These are phyloP conservation scores for Xylariomycetidae sp. DNA, from an alignment of 2,329 filamentous ascomycete species.

Conservation along the genomic window DNA sequence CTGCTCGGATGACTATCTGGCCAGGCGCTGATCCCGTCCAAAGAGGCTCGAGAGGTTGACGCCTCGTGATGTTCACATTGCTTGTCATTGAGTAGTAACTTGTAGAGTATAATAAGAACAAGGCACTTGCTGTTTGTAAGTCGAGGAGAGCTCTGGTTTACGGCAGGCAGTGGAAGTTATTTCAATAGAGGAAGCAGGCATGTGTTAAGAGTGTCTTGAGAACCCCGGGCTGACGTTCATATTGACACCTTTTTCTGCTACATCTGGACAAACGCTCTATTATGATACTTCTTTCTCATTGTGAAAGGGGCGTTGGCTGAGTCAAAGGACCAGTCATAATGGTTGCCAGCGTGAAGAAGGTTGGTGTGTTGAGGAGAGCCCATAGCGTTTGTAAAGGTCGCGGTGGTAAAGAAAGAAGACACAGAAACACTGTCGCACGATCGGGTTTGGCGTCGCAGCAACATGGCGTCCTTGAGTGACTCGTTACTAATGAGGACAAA, in stretches of 20 bases:
- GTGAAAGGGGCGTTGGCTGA: conserved; percentile 11
- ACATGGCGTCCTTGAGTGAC: conserved; percentile 2
- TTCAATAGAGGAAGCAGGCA: too few species aligned
- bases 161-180: too few species aligned
- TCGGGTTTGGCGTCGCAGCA: conserved; percentile 3
- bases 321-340: conserved; percentile 15
- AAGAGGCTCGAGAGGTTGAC: conserved; percentile 31
- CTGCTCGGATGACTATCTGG: conserved; percentile 16
- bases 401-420: conserved; percentile 9
- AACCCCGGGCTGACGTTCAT: too few species aligned
- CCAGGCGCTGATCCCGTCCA: conserved; percentile 27
- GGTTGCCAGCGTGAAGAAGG: conserved; percentile 3
- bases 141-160: conserved; percentile 1
- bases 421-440: not conserved
- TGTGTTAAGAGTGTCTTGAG: too few species aligned
- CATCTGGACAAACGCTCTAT: conserved; percentile 14
- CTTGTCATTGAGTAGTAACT: conserved; percentile 17
- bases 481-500: conserved; percentile 7
- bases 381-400: conserved; percentile 5
- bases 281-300: conserved; percentile 10
- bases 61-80: conserved; percentile 25
- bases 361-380: conserved; percentile 4
- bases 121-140: not conserved
- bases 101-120: too few species aligned
- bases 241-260: conserved; percentile 12